These are phyloP conservation scores for Phialocephala sp. DNA, from an alignment of 2,329 filamentous ascomycete genomes.

Conservation along the genomic window DNA sequence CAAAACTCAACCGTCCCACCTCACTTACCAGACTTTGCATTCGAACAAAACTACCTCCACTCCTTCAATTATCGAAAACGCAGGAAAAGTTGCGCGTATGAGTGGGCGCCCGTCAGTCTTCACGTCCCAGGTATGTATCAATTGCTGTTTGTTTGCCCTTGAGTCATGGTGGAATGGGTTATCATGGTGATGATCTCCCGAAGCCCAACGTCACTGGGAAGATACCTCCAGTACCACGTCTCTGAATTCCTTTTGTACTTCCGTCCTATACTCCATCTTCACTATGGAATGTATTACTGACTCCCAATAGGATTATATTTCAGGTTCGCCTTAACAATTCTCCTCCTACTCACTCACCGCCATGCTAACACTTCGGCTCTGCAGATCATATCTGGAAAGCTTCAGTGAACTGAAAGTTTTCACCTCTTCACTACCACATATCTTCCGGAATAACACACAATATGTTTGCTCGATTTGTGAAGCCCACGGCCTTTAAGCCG, in stretches of 20 bases:
- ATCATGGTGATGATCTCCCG: slow-evolving; percentile 26
- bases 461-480: slow-evolving; percentile 68
- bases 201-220: slow-evolving; percentile 17
- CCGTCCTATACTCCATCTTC: slow-evolving; percentile 22
- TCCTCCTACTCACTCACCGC: slow-evolving; percentile 32
- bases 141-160: slow-evolving; percentile 22
- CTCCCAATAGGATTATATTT: slow-evolving; percentile 71
- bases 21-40: slow-evolving; percentile 18
- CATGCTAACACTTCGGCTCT: slow-evolving; percentile 30
- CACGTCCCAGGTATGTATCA: slow-evolving; percentile 76
- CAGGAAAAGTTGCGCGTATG: slow-evolving; percentile 69
- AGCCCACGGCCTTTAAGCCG: slow-evolving; percentile 54
- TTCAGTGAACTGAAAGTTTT: slow-evolving; percentile 46
- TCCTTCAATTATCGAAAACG: slow-evolving; percentile 18
- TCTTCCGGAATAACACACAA: slow-evolving; percentile 42
- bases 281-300: slow-evolving; percentile 48
- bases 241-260: slow-evolving; percentile 12
- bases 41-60: slow-evolving; percentile 21
- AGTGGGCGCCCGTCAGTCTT: slow-evolving; percentile 84
- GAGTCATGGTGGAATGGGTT: slow-evolving; percentile 27
- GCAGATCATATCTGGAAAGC: slow-evolving; percentile 52
- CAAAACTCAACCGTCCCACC: slow-evolving; percentile 13
- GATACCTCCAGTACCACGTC: slow-evolving; percentile 13
- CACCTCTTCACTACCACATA: slow-evolving; percentile 28
- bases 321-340: slow-evolving; percentile 55